Percentiles rank a stretch among this genome's conserved stretches.
Conservation (phyloP, 331 rosid species). For the Malus hybrid region DNA sequence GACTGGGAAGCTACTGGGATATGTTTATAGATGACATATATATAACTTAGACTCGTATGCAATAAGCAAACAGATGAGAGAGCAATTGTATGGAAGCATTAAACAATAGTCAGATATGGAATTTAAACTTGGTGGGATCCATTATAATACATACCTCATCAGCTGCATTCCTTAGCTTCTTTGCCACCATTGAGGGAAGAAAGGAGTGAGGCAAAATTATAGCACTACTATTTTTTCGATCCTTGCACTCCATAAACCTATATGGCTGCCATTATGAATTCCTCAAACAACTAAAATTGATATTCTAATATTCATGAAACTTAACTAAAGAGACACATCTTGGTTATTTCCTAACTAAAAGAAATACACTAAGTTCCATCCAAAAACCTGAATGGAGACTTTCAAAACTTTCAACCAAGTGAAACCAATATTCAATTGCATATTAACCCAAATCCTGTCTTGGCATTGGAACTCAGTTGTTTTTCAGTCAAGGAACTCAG, state of each 20-base stretch:
- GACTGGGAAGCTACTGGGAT: not conserved
- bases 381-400: not conserved
- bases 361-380: not conserved
- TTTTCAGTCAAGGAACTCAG: constrained; percentile 7
- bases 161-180: constrained; percentile 62
- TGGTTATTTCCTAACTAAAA: not conserved
- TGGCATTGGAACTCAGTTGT: not conserved
- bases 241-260: constrained; percentile 99
- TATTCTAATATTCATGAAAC: not conserved
- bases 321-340: not conserved
- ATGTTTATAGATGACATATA: not conserved
- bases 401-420: not conserved
- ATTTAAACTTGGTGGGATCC: constrained; percentile 6
- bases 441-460: not conserved
- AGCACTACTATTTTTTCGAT: constrained; percentile 70
- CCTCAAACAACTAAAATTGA: not conserved
- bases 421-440: not conserved
- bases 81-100: not conserved
- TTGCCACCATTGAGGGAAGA: constrained; percentile 78
- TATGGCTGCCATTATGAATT: constrained; percentile 12
- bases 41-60: not conserved
- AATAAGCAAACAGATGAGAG: not conserved
- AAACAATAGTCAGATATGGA: not conserved
- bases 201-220: constrained; percentile 69
- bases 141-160: constrained; percentile 48